phyloP scores from a whole-genome alignment of 345 rosid genomes.

The Populus alba region DNA sequence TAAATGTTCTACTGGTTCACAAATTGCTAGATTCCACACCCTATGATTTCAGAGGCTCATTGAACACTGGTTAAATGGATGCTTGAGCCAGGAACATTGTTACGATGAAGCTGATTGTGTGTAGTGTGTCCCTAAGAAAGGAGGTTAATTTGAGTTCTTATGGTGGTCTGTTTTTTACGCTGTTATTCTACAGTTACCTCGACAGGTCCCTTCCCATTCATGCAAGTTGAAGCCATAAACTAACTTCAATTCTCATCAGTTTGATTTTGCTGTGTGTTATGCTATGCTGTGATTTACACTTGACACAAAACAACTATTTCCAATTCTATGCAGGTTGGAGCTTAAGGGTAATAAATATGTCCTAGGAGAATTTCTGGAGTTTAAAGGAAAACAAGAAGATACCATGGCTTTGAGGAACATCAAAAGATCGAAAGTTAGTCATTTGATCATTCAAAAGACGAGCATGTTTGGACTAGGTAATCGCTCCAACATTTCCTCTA shows the following conservation, averaged over 20 bases:
- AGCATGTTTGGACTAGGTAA: constrained; percentile 95
- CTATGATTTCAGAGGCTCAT: not conserved
- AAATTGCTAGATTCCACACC: not conserved
- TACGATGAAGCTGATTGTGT: not conserved
- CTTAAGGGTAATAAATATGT: constrained; percentile 68
- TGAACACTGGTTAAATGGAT: not conserved
- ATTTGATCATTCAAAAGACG: constrained; percentile 60
- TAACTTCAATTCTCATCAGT: not conserved
- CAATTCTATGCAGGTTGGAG: constrained; percentile 59
- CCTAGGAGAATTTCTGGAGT: constrained; percentile 82
- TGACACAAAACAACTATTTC: not conserved
- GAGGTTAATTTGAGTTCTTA: not conserved
- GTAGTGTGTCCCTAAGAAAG: not conserved
- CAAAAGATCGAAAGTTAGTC: constrained; percentile 79
- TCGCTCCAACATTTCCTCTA: constrained; percentile 1
- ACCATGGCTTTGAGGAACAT: constrained; percentile 48
- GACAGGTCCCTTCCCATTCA: not conserved
- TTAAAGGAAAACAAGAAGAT: constrained; percentile 83
- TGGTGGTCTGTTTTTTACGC: not conserved
- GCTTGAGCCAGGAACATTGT: not conserved
- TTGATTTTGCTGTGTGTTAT: not conserved
- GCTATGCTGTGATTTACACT: not conserved
- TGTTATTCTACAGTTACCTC: not conserved
- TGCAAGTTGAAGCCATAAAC: not conserved
- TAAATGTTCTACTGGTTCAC: not conserved